These are phyloP conservation scores for Pythium myriotylum DNA, from an alignment of 352 stramenopile species.

Conservation along the genomic window DNA sequence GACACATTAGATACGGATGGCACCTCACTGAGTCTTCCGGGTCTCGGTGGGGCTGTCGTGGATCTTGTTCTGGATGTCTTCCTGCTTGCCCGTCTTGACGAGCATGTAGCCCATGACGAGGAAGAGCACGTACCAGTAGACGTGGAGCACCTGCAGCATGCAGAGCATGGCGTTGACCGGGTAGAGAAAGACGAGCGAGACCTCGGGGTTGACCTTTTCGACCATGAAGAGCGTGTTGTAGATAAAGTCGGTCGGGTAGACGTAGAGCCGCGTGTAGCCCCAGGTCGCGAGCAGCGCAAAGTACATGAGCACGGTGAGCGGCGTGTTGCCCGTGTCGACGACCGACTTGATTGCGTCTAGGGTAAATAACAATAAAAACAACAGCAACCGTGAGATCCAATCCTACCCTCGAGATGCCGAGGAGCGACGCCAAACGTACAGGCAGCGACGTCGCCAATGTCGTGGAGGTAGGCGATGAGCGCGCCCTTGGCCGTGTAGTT, in stretches of 20 bases:
- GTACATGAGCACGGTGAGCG: slow-evolving; percentile 39
- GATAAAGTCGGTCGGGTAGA: slow-evolving; percentile 46
- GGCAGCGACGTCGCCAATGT: slow-evolving; percentile 55
- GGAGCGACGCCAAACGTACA: too few relatives aligned
- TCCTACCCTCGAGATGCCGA: too few relatives aligned
- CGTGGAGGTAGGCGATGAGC: slow-evolving; percentile 52
- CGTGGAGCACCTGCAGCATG: slow-evolving; percentile 43
- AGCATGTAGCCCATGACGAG: slow-evolving; percentile 53
- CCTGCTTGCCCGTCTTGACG: slow-evolving; percentile 39
- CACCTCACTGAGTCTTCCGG: too few relatives aligned
- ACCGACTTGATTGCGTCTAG: slow-evolving; percentile 72
- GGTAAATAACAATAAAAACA: too few relatives aligned
- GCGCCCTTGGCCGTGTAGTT: slow-evolving; percentile 54
- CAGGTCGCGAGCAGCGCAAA: slow-evolving; percentile 37
- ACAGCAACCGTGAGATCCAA: too few relatives aligned
- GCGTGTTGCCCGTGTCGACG: slow-evolving; percentile 51
- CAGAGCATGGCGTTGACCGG: slow-evolving; percentile 40
- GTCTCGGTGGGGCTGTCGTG: slow-evolving; percentile 8
- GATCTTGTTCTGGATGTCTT: slow-evolving; percentile 49
- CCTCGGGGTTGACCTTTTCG: slow-evolving; percentile 28
- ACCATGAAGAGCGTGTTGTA: slow-evolving; percentile 34
- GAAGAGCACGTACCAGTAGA: slow-evolving; percentile 51
- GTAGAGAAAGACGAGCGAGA: slow-evolving; percentile 37
- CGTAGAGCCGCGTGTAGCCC: slow-evolving; percentile 41
- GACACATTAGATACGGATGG: slow-evolving; percentile 8